Percentiles rank a stretch among this genome's conserved stretches.
These are phyloP conservation scores for Pholiota conissans DNA, from an alignment of 768 basidiomycete genomes.

Conservation along the genomic window DNA sequence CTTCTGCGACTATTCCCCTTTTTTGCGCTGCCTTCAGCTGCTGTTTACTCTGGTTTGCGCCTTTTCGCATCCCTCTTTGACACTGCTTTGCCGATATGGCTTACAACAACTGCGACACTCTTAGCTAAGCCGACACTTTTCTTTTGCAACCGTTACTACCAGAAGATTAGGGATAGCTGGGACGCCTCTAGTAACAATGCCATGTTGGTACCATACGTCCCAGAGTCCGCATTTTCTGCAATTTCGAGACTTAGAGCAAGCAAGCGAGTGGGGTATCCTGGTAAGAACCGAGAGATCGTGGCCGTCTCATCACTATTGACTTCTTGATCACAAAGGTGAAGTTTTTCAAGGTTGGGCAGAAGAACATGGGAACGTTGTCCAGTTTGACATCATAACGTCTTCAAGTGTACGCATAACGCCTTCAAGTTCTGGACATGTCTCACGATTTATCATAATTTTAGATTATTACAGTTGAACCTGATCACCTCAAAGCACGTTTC, in stretches of 20 bases:
- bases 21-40: conserved; percentile 14
- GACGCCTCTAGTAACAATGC: conserved; percentile 12
- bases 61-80: not conserved
- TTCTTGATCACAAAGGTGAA: conserved; percentile 2
- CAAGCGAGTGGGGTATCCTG: conserved; percentile 31
- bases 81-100: conserved; percentile 4
- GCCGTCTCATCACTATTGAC: not conserved
- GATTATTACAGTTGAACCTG: conserved; percentile 43
- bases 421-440: not conserved
- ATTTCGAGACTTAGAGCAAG: conserved; percentile 9
- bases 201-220: conserved; percentile 11
- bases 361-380: conserved; percentile 34
- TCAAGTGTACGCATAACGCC: conserved; percentile 32
- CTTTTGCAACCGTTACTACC: conserved; percentile 5
- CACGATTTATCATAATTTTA: conserved; percentile 10
- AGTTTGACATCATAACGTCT: conserved; percentile 29
- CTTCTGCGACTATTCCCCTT: conserved; percentile 14
- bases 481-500: conserved; percentile 42
- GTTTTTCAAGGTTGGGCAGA: conserved; percentile 22
- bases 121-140: conserved; percentile 12
- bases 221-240: conserved; percentile 9
- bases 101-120: conserved; percentile 4
- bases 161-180: conserved; percentile 8
- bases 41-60: conserved; percentile 8
- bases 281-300: conserved; percentile 19